Conservation (phyloP, 2,329 filamentous ascomycete species). For the Fusarium humuli region DNA sequence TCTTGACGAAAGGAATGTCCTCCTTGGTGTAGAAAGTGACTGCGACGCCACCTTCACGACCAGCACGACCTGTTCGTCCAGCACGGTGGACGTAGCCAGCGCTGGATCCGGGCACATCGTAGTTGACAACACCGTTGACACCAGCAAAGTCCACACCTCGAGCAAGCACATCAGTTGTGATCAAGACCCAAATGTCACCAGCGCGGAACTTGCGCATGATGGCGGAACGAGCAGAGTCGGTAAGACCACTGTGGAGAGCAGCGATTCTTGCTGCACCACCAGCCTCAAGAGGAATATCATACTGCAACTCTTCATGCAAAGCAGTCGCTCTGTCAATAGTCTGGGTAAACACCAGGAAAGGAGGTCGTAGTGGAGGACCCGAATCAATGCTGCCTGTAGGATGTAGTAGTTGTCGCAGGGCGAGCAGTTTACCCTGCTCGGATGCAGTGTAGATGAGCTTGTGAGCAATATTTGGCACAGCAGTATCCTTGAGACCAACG, state of each 20-base stretch:
- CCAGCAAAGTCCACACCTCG: constrained; percentile 95
- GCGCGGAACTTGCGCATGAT: constrained; percentile 92
- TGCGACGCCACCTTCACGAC: constrained; percentile 86
- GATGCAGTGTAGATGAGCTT: constrained; percentile 90
- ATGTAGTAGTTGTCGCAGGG: constrained; percentile 87
- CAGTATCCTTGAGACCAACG: constrained; percentile 95
- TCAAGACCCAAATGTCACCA: constrained; percentile 94
- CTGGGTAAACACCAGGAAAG: constrained; percentile 96
- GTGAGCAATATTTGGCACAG: constrained; percentile 91
- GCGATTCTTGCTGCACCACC: constrained; percentile 87
- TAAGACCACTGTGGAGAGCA: constrained; percentile 88
- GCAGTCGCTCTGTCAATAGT: constrained; percentile 92
- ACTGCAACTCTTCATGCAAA: constrained; percentile 88
- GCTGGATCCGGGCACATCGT: constrained; percentile 92
- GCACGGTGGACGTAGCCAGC: constrained; percentile 94
- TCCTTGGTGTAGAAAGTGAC: constrained; percentile 97
- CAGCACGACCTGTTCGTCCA: constrained; percentile 89
- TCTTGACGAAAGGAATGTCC: constrained; percentile 89
- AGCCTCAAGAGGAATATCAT: constrained; percentile 91
- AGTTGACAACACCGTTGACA: constrained; percentile 96
- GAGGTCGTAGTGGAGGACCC: constrained; percentile 76
- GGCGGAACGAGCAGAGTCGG: constrained; percentile 77
- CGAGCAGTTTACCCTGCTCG: constrained; percentile 92
- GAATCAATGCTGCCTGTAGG: constrained; percentile 70
- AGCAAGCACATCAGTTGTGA: constrained; percentile 93